phyloP scores from a whole-genome alignment of 176 grass and related monocot genomes.

The Oryza punctata region DNA sequence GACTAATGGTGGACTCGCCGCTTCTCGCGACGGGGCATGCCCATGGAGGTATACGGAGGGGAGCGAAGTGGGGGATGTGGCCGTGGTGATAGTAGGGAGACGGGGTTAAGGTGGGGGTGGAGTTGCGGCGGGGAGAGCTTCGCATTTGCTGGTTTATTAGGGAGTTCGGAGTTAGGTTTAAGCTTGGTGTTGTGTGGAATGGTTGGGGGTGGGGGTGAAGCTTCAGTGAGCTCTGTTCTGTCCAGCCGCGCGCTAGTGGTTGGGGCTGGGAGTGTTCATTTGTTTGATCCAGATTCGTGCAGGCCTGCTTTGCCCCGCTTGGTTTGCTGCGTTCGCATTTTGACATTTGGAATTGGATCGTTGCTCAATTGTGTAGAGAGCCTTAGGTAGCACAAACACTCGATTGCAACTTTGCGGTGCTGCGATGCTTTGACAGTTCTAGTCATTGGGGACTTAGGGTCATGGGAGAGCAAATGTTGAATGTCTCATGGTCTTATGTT shows the following conservation, averaged over 20 bases:
- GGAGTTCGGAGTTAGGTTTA: neutral
- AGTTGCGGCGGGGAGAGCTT: neutral
- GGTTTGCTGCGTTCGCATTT: neutral
- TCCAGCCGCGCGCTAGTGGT: neutral
- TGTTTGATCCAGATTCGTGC: slow-evolving; percentile 42
- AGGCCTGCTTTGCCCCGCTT: neutral
- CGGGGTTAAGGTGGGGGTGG: neutral
- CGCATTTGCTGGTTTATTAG: neutral
- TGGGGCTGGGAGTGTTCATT: neutral
- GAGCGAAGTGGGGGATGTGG: neutral
- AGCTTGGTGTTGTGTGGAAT: neutral
- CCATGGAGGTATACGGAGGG: neutral
- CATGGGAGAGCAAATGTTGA: neutral
- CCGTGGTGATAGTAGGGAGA: neutral
- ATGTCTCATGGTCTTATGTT: neutral
- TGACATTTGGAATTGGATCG: neutral
- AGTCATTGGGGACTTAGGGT: neutral
- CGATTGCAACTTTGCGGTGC: too few species aligned
- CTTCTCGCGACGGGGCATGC: neutral
- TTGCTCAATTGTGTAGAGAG: neutral
- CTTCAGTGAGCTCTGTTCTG: neutral
- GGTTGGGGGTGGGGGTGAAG: neutral
- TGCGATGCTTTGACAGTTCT: neutral
- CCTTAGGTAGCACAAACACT: neutral
- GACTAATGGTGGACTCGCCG: neutral